These are phyloP conservation scores for Pleurotus tuber-regium DNA, from an alignment of 768 basidiomycete genomes.

Conservation along the genomic window DNA sequence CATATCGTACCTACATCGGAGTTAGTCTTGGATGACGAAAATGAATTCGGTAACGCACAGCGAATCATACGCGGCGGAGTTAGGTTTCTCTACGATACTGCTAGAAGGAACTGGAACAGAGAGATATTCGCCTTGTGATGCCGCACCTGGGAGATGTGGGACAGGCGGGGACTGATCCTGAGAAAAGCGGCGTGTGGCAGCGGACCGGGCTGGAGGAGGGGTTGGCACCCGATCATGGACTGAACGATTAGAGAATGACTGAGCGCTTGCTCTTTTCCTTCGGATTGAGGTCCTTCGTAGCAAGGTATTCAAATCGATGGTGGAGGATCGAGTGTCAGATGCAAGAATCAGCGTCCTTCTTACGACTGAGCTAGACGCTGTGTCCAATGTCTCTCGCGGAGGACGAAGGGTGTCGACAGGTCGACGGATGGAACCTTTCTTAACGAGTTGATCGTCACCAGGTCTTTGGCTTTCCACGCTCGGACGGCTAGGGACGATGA, in stretches of 20 bases:
- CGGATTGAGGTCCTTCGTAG: constrained; percentile 57
- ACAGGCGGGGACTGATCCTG: constrained; percentile 66
- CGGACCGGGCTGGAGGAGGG: constrained; percentile 73
- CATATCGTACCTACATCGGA: constrained; percentile 71
- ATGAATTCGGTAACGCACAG: constrained; percentile 48
- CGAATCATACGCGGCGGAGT: constrained; percentile 67
- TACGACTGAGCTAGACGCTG: constrained; percentile 49
- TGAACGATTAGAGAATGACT: constrained; percentile 64
- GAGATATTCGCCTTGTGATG: constrained; percentile 39
- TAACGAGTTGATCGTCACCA: constrained; percentile 28
- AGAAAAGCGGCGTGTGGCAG: constrained; percentile 59
- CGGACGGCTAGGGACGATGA: constrained; percentile 20
- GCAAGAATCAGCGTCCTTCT: constrained; percentile 81
- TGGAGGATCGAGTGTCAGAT: constrained; percentile 59
- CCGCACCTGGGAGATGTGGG: constrained; percentile 56
- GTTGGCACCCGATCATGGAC: constrained; percentile 82
- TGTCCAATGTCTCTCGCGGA: constrained; percentile 36
- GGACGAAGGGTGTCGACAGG: constrained; percentile 36
- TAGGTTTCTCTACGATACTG: constrained; percentile 58
- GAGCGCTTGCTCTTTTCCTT: constrained; percentile 60
- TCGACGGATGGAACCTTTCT: constrained; percentile 34
- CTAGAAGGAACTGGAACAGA: constrained; percentile 32
- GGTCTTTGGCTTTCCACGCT: constrained; percentile 20
- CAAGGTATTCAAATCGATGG: constrained; percentile 52
- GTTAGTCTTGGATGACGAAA: constrained; percentile 18